Percentiles rank a stretch among this genome's conserved stretches.
Conservation (phyloP, 768 basidiomycete species). For the Fibroporia radiculosa region DNA sequence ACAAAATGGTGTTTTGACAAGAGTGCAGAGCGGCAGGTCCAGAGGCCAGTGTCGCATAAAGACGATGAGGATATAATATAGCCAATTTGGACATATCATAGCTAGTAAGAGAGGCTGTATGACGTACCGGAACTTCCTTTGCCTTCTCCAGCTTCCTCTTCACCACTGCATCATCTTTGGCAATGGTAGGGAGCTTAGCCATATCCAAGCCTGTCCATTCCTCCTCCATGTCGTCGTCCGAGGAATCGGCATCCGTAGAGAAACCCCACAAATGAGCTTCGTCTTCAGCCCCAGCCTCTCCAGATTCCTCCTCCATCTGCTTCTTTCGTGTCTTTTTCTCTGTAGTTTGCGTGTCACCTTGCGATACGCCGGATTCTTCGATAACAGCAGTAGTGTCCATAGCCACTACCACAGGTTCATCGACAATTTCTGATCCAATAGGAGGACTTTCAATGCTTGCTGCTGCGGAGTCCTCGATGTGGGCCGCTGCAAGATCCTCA, state of each 20-base stretch:
- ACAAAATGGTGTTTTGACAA: conserved; percentile 23
- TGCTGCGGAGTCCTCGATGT: no score
- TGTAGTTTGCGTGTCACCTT: background rate
- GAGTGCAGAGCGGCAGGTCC: no score
- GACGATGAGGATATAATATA: background rate
- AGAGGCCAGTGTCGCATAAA: background rate
- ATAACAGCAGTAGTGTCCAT: no score
- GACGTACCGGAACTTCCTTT: conserved; percentile 56
- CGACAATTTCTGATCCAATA: no score
- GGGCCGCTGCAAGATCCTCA: no score
- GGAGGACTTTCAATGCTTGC: no score
- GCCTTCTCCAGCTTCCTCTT: conserved; percentile 48
- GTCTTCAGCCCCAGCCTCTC: conserved; percentile 10
- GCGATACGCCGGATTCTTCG: background rate
- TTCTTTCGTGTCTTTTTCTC: conserved; percentile 2
- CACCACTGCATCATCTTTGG: conserved; percentile 81
- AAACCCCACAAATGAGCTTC: conserved; percentile 63
- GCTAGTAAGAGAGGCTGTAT: no score
- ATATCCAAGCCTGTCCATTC: conserved; percentile 55
- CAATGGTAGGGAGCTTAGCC: conserved; percentile 70
- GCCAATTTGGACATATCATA: conserved; percentile 1
- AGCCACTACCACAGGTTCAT: no score
- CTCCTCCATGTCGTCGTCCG: conserved; percentile 66
- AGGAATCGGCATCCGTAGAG: conserved; percentile 64
- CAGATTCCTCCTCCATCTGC: conserved; percentile 6